Evolutionary conservation across 768 basidiomycete species (phyloP).

Genomic region (Lactarius evosmus): DNA sequence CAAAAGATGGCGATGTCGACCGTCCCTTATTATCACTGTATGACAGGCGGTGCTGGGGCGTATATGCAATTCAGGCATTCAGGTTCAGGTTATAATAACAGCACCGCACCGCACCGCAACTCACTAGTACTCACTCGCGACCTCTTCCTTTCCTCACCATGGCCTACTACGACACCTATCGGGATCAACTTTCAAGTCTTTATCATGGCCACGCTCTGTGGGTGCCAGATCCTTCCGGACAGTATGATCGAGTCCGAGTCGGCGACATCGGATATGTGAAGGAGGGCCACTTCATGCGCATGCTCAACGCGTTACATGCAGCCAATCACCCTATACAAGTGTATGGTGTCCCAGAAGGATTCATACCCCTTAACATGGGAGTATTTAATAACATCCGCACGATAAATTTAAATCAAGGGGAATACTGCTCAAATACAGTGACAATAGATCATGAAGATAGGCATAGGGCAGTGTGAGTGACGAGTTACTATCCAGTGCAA

Average conservation of each 20-base stretch:
- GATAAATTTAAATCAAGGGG: not conserved
- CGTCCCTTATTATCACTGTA: not conserved
- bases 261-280: slow-evolving; percentile 28
- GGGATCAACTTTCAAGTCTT: slow-evolving; percentile 10
- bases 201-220: slow-evolving; percentile 21
- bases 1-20: too few relatives aligned
- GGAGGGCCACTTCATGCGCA: slow-evolving; percentile 21
- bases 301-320: slow-evolving; percentile 24
- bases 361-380: slow-evolving; percentile 14
- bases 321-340: not conserved
- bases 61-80: too few relatives aligned
- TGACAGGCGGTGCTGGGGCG: not conserved
- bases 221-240: slow-evolving; percentile 22
- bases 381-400: slow-evolving; percentile 16
- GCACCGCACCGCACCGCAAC: not conserved
- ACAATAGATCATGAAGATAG: not conserved
- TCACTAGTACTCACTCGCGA: too few relatives aligned
- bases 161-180: slow-evolving; percentile 13
- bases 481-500: not conserved
- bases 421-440: slow-evolving; percentile 12
- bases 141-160: not conserved
- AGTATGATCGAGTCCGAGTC: slow-evolving; percentile 23
- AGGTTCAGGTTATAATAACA: not conserved
- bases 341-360: slow-evolving; percentile 7
- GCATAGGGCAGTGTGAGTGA: slow-evolving; percentile 12